Conservation (phyloP, 768 basidiomycete species). For the Amanita fuliginea region DNA sequence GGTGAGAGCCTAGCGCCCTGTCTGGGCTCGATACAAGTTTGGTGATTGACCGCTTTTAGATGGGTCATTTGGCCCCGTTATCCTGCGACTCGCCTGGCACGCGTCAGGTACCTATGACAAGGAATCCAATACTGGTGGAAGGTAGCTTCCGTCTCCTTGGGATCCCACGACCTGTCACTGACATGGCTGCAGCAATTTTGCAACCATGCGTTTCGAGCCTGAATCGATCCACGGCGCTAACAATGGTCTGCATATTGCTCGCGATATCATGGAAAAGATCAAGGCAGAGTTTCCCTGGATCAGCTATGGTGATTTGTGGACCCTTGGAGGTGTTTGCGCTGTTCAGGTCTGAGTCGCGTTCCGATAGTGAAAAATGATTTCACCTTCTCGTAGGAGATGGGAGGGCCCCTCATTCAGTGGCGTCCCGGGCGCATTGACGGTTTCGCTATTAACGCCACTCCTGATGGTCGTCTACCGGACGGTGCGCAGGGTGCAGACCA, state of each 20-base stretch:
- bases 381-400: conserved; percentile 54
- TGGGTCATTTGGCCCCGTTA: conserved; percentile 79
- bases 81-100: conserved; percentile 92
- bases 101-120: conserved; percentile 89
- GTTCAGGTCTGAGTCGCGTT: conserved; percentile 39
- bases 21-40: conserved; percentile 7
- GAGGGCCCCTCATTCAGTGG: conserved; percentile 90
- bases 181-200: conserved; percentile 63
- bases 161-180: conserved; percentile 6
- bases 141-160: conserved; percentile 30
- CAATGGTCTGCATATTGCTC: conserved; percentile 71
- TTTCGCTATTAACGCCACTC: conserved; percentile 52
- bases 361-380: neutral
- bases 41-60: conserved; percentile 30
- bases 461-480: conserved; percentile 87
- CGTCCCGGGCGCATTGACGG: conserved; percentile 90
- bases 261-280: conserved; percentile 73
- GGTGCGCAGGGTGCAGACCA: conserved; percentile 77
- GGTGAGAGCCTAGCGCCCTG: conserved; percentile 35
- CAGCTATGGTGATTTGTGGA: conserved; percentile 95
- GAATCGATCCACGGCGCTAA: conserved; percentile 82
- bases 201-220: conserved; percentile 95
- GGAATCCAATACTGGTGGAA: conserved; percentile 65
- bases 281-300: conserved; percentile 91
- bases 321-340: conserved; percentile 86